Evolutionary conservation across 2,329 filamentous ascomycete species (phyloP), one percentile per base, ranked within the genome.

Genomic region (Xylaria sp.): DNA sequence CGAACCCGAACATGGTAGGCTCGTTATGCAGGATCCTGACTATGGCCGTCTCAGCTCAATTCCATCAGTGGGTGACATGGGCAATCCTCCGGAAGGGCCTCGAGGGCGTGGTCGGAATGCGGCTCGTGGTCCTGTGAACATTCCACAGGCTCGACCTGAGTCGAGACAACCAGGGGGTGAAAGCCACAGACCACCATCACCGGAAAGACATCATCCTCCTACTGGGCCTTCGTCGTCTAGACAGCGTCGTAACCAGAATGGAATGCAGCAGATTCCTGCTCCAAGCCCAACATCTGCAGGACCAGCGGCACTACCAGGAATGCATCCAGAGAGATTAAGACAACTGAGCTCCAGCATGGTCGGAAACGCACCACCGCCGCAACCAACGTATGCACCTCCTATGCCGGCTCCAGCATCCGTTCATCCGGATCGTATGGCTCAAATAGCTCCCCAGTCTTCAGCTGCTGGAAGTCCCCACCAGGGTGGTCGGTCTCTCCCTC

Each of bases 31-130:
- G 72, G 89, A 91, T 76, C 86, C 87, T 18, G 89, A 87, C 65
- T 90, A 90, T 73, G 89, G 89, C 34, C 87, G 89, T 1, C 81
- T 91, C 57, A 90, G 88, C 70, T 80, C 85, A 1, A 83, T 86
- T 59, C 81, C 84, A 58, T 81, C 82, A 28, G 78, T 83, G 39
- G 74, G 75, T 34, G 83, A 78, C 78, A 82, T 73, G 50, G 62
- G 69, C 31, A 84, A 81, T 50, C 79, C 86, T 50, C 88, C 88
- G 3, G 85, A 85, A n/a, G 89, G 87, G 1, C 88, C 88, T 18
- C 84, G 85, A 60, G 86, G 83, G 72, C 85, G 83, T 74, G 86
- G 83, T 67, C 82, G 80, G 69, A 83, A 80, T 73, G 79, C 80
- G 55, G 76, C 79, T 54, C 82, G 85, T 75, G 77, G 80, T 69